Evolutionary conservation across 2,329 filamentous ascomycete species (phyloP).

Genomic region (Coniochaeta prunicola): DNA sequence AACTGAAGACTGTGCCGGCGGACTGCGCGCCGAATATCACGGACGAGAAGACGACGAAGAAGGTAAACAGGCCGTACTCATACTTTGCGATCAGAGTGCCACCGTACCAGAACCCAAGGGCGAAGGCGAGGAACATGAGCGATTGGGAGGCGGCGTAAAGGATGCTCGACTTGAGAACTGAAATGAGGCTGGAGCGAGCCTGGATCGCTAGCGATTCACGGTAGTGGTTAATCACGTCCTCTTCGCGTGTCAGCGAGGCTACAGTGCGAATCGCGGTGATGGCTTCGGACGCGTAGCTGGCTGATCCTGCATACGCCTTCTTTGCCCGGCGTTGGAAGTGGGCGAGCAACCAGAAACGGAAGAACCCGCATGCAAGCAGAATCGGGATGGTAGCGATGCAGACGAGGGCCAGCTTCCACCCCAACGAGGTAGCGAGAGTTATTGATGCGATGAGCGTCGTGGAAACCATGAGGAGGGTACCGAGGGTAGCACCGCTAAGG

Average conservation of each 20-base stretch:
- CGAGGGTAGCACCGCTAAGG: constrained; percentile 79
- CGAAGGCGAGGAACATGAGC: constrained; percentile 74
- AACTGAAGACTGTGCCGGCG: constrained; percentile 82
- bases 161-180: constrained; percentile 66
- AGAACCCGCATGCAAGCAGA: constrained; percentile 30
- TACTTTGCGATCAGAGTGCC: constrained; percentile 63
- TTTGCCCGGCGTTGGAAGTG: constrained; percentile 75
- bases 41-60: constrained; percentile 85
- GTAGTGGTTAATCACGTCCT: constrained; percentile 70
- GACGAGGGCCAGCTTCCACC: constrained; percentile 36
- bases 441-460: constrained; percentile 76
- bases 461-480: constrained; percentile 72
- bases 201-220: constrained; percentile 59
- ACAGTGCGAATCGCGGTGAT: constrained; percentile 93
- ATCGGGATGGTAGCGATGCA: constrained; percentile 31
- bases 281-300: constrained; percentile 85
- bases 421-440: constrained; percentile 32
- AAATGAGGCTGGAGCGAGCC: constrained; percentile 59
- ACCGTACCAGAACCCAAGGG: constrained; percentile 90
- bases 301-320: constrained; percentile 70
- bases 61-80: constrained; percentile 76
- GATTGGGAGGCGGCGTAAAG: constrained; percentile 84
- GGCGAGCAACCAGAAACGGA: constrained; percentile 57
- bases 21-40: constrained; percentile 91
- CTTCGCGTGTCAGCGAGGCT: constrained; percentile 80